phyloP scores from a whole-genome alignment of 2,329 filamentous ascomycete species.

The Pseudopithomyces chartarum region DNA sequence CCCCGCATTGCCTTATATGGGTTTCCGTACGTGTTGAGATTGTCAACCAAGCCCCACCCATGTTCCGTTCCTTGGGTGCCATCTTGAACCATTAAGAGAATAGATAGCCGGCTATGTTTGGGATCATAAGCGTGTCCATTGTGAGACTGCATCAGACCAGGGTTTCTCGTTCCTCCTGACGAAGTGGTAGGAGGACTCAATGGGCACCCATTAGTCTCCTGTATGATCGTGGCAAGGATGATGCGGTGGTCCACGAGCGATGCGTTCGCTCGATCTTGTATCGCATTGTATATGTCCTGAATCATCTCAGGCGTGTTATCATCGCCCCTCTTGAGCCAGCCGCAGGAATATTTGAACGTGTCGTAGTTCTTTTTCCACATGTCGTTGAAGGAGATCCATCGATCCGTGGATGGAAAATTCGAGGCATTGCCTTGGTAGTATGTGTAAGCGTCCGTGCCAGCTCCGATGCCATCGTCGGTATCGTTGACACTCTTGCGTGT shows the following conservation, averaged over 20 bases:
- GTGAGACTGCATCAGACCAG: constrained; percentile 34
- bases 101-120: constrained; percentile 17
- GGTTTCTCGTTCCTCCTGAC: constrained; percentile 15
- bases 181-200: constrained; percentile 15
- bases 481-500: constrained; percentile 31
- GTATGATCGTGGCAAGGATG: constrained; percentile 19
- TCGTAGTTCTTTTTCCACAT: constrained; percentile 31
- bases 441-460: constrained; percentile 27
- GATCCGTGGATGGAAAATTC: constrained; percentile 23
- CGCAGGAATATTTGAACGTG: constrained; percentile 22
- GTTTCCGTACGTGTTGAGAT: constrained; percentile 19
- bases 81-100: constrained; percentile 21
- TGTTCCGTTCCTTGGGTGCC: constrained; percentile 19
- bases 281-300: constrained; percentile 18
- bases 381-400: constrained; percentile 31
- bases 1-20: constrained; percentile 17
- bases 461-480: constrained; percentile 16
- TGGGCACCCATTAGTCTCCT: constrained; percentile 19
- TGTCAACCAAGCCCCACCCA: constrained; percentile 19
- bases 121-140: constrained; percentile 24
- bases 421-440: constrained; percentile 37
- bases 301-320: constrained; percentile 19
- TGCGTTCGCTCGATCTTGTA: constrained; percentile 19
- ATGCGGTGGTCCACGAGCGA: constrained; percentile 19
- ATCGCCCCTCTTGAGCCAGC: constrained; percentile 17